Evolutionary conservation across 1,139 yeast genomes (phyloP), one percentile per base, ranked within the genome.

Genomic region (Torulaspora pretoriensis): DNA sequence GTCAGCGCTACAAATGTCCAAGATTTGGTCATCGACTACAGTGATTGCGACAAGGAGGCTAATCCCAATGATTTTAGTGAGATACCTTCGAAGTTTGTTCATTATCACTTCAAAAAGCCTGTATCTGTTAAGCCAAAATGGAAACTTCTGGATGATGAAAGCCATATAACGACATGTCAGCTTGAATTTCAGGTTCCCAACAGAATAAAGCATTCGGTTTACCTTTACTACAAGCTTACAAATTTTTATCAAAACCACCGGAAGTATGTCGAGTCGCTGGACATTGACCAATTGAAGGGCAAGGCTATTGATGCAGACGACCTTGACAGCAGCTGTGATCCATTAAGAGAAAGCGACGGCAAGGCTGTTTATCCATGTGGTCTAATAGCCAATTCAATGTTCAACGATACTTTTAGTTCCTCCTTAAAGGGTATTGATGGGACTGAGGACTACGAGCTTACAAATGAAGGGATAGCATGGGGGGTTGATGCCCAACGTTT

Each of bases 281-380:
- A 83, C 60, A 68, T 79, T 58, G 69, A 70, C 23, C 94, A 84
- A 60, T 59, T 84, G 36, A 73, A 73, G 47, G 94, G 94, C 0
- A 64, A 70, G 4, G 86, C 86, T 0, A 78, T 82, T 1, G 42
- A 68, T 0, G 48, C 42, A 1, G 73, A 63, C 42, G 55, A 56
- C 23, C 42, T 64, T 30, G 70, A 73, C 13, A 68, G 70, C 35
- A 87, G 85, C 63, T 92, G 99, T 70, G 77, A 86, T 61, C 98
- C 99, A 2, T 73, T 92, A 58, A 60, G 73, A 8, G 72, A 61
- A 25, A 61, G 59, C 0, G 74, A 81, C 33, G 86, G 83, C 4
- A 71, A 71, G 48, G 80, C 77, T 23, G 74, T 78, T 54, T 92
- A 92, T 64, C 98, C 98, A 7, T 92, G 98, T 69, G 98, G 98